phyloP scores from a whole-genome alignment of 306 rosid genomes.

The Delonix regia region DNA sequence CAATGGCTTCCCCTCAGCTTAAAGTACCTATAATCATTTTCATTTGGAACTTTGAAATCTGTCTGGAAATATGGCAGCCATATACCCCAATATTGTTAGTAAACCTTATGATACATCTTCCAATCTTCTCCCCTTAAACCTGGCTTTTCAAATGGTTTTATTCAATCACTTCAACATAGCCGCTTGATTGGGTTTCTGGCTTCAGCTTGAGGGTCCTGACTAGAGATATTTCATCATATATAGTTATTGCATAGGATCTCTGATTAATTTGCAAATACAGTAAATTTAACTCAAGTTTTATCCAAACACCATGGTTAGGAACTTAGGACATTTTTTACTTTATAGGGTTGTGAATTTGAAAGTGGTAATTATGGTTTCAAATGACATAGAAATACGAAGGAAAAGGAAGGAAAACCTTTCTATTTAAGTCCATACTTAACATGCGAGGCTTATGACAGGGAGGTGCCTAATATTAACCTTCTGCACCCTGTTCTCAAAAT shows the following conservation, averaged over 20 bases:
- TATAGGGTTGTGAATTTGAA: constrained; percentile 20
- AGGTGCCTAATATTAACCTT: constrained; percentile 15
- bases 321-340: constrained; percentile 21
- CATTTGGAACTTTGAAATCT: constrained; percentile 21
- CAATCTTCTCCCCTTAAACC: not conserved
- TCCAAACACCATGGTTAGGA: too few species aligned
- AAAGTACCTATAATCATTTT: constrained; percentile 8
- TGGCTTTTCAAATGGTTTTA: too few species aligned
- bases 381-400: not conserved
- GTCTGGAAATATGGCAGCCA: not conserved
- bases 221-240: not conserved
- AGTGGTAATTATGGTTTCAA: constrained; percentile 11
- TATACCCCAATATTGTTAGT: not conserved
- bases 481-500: constrained; percentile 25
- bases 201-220: constrained; percentile 4
- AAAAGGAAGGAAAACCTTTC: constrained; percentile 6
- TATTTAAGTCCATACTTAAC: constrained; percentile 9
- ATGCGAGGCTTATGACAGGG: constrained; percentile 8
- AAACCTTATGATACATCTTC: not conserved
- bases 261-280: constrained; percentile 8
- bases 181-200: constrained; percentile 1
- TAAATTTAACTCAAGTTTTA: not conserved
- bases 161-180: constrained; percentile 4
- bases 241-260: not conserved
- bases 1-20: too few species aligned